Evolutionary conservation across 257 asterid genomes (phyloP), one percentile per base, ranked within the genome.

Genomic region (Fraxinus pennsylvanica): DNA sequence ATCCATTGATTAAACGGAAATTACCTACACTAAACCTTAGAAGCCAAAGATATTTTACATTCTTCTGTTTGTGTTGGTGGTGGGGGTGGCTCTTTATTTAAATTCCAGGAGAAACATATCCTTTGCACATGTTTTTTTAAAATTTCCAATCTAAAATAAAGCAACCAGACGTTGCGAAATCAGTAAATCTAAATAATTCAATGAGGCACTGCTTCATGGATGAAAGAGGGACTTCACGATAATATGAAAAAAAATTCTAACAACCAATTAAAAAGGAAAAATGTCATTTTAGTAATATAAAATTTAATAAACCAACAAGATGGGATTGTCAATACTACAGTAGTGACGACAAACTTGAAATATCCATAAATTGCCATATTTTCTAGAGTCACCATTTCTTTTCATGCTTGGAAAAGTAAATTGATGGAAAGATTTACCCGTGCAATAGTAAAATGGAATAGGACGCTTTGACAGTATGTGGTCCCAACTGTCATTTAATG

Each of bases 401-500:
- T 69, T 47, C 22, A 45, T 43, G 71, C 13, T 68, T 29, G 47
- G 54, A 22, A 50, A 52, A 69, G 50, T 27, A 43, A 47, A 70
- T 17, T n/a, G 38, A 6, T 2, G 35, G 29, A 22, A 33, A 78
- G 14, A 72, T 71, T 82, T 86, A 88, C 90, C 92, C 72, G 81
- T 59, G 79, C 87, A 84, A 69, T 86, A 88, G 84, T 88, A 88
- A 74, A 88, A 88, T 30, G 92, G 92, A 72, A 86, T 81, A 15
- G 90, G 90, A 71, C 81, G 92, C 74, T 68, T 86, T 8, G 92
- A 88, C 47, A 88, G 85, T 78, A 86, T 74, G 39, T 83, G 88
- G 76, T 86, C 90, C 90, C 90, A 88, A 77, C 86, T 86, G 74
- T 84, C 90, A 73, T 81, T 82, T 71, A 88, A 84, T 67, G 90